Conservation (phyloP, 148 eudicot genomes). For the Rhododendron mucronatum region DNA sequence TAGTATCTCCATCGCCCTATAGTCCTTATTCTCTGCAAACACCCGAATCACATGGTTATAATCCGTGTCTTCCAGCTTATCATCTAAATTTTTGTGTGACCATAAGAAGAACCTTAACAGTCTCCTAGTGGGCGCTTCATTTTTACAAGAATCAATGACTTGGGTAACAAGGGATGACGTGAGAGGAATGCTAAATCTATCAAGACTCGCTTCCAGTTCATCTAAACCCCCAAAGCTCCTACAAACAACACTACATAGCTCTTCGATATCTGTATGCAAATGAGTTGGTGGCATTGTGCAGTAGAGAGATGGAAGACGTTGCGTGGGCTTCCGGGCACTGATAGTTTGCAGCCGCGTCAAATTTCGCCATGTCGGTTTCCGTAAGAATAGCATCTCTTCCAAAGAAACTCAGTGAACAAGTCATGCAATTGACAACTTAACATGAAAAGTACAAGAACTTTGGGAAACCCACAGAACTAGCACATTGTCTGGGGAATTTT, state of each 20-base stretch:
- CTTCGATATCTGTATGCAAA: conserved; percentile 19
- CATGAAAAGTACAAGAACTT: background rate
- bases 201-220: conserved; percentile 49
- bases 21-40: conserved; percentile 50
- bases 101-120: conserved; percentile 59
- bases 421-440: background rate
- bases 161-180: conserved; percentile 40
- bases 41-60: conserved; percentile 46
- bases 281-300: conserved; percentile 17
- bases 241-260: conserved; percentile 42
- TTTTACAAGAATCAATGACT: conserved; percentile 48
- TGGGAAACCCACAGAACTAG: background rate
- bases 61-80: conserved; percentile 32
- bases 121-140: conserved; percentile 43
- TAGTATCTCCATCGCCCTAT: conserved; percentile 47
- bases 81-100: conserved; percentile 42
- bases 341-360: conserved; percentile 20
- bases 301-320: conserved; percentile 7
- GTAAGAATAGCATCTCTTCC: background rate
- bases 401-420: background rate
- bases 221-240: conserved; percentile 44
- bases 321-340: conserved; percentile 21
- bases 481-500: background rate
- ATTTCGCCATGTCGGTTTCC: conserved; percentile 2
- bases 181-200: conserved; percentile 18